Base-by-base conservation (phyloP, 1,284 basidiomycete species). In the Sanghuangporus weigelae region DNA sequence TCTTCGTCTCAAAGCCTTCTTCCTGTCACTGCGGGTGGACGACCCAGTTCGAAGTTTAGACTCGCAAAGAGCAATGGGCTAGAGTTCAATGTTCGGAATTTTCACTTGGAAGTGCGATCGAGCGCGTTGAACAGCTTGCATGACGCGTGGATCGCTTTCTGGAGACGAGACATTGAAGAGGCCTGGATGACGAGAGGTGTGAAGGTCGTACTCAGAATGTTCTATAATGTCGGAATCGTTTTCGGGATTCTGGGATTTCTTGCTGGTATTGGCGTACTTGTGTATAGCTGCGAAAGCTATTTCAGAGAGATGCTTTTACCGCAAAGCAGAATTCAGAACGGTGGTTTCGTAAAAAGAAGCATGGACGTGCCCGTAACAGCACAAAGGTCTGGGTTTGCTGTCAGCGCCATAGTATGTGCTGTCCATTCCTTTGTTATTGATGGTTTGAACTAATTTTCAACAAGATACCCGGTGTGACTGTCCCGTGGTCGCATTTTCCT, bases 401-500 rank as follows among this genome's bases (percentile, higher is more conserved):
- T 59, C 70, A 74, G 74, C 60, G 79, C 78, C 1, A 79, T 86
- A 65, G 84, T 84, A 69, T 70, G 82, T 73, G 7, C 3, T 54
- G 57, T 35, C 7, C 6, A 44, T 38, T 10, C 56, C 40, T 49
- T n/a, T 57, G 54, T 36, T 59, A 44, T 64, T n/a, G 64, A 21
- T 3, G 36, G 21, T 46, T 19, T 50, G 44, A 31, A 7, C 23
- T 36, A 36, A 46, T 38, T 44, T n/a, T 31, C 26, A 31, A 31
- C 19, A 58, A 92, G 89, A 84, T 92, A 50, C 90, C 90, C 14
- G 90, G 90, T 2, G 64, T 91, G 3, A 92, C 89, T 1, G 82
- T 89, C 0, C 90, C 90, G 1, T 69, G 88, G n/a, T 73, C 74
- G 39, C 84, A 92, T 69, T 68, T 89, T 1, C 84, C 85, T 3